These are phyloP conservation scores for Trichoderma aggressivum DNA, from an alignment of 2,329 filamentous ascomycete genomes.

Conservation along the genomic window DNA sequence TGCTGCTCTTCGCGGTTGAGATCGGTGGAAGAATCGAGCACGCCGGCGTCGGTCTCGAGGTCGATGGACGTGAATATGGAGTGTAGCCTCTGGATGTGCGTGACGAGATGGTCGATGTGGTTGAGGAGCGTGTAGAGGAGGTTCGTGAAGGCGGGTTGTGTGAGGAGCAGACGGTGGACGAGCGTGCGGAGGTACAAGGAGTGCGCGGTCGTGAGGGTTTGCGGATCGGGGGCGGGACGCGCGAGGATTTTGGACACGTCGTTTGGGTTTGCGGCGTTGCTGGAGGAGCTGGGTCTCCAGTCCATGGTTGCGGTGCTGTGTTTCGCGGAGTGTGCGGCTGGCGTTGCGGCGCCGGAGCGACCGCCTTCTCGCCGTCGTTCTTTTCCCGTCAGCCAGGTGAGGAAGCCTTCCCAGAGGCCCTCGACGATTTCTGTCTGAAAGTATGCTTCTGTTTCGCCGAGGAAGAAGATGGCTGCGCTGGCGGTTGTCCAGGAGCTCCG, in stretches of 20 bases:
- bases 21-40: slow-evolving; percentile 71
- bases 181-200: slow-evolving; percentile 70
- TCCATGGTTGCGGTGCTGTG: background rate
- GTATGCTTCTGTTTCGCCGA: slow-evolving; percentile 83
- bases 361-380: slow-evolving; percentile 29
- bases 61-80: slow-evolving; percentile 74
- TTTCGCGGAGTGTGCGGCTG: slow-evolving; percentile 18
- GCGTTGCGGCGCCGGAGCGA: slow-evolving; percentile 26
- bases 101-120: slow-evolving; percentile 77
- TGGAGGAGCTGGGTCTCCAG: slow-evolving; percentile 8
- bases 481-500: slow-evolving; percentile 87
- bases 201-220: slow-evolving; percentile 78
- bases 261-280: background rate
- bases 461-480: slow-evolving; percentile 81
- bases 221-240: slow-evolving; percentile 64
- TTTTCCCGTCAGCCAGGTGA: slow-evolving; percentile 63
- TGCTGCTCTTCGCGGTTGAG: slow-evolving; percentile 69
- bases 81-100: slow-evolving; percentile 72
- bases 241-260: background rate
- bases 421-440: slow-evolving; percentile 86
- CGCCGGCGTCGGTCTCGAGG: slow-evolving; percentile 76
- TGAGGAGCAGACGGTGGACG: slow-evolving; percentile 62
- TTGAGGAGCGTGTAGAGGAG: slow-evolving; percentile 64
- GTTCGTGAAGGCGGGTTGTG: slow-evolving; percentile 59
- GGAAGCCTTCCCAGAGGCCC: slow-evolving; percentile 76